These are phyloP conservation scores for Capsicum baccatum DNA, from an alignment of 257 asterid species.

Conservation along the genomic window DNA sequence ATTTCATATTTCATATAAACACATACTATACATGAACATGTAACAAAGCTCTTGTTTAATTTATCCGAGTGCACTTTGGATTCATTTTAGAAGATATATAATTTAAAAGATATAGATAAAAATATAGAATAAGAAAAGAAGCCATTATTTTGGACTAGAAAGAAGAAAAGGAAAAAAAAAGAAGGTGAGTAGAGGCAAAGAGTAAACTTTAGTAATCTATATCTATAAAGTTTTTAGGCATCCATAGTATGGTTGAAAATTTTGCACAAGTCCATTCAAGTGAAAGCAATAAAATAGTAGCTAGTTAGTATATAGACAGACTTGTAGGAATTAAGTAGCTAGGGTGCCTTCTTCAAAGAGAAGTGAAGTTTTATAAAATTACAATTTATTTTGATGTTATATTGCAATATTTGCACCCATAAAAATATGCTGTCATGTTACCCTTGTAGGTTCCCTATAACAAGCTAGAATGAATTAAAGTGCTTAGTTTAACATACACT, in stretches of 20 bases:
- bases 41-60: neutral
- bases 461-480: neutral
- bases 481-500: too few species aligned
- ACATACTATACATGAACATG: conserved; percentile 3
- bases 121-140: neutral
- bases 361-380: too few species aligned
- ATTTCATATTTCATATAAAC: neutral
- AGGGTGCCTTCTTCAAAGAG: too few species aligned
- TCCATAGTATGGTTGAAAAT: neutral
- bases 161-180: neutral
- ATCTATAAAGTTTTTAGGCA: neutral
- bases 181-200: neutral
- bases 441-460: neutral
- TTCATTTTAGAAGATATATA: neutral
- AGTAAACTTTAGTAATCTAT: conserved; percentile 3
- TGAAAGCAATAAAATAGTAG: neutral
- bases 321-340: too few species aligned
- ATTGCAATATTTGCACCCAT: neutral
- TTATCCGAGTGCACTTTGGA: neutral
- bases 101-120: neutral
- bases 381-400: neutral
- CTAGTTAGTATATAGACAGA: too few species aligned
- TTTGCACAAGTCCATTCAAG: conserved; percentile 5
- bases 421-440: conserved; percentile 1
- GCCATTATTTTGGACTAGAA: neutral